phyloP scores from a whole-genome alignment of 768 basidiomycete species.

The Gautieria morchelliformis region DNA sequence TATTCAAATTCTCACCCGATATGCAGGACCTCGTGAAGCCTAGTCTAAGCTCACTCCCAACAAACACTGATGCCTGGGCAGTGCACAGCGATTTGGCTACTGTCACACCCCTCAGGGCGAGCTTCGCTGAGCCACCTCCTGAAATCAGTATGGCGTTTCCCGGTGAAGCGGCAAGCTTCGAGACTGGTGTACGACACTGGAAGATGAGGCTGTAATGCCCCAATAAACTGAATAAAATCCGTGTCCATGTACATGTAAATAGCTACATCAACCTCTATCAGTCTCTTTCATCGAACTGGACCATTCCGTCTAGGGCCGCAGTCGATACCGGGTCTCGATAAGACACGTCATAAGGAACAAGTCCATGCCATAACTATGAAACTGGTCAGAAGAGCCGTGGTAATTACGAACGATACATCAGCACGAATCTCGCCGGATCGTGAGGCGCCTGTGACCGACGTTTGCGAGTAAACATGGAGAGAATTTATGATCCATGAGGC shows the following conservation, averaged over 20 bases:
- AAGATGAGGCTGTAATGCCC: conserved; percentile 38
- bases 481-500: conserved; percentile 76
- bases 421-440: neutral
- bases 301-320: neutral
- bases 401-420: neutral
- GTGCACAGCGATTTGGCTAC: conserved; percentile 59
- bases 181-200: conserved; percentile 37
- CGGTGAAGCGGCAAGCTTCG: conserved; percentile 10
- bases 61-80: conserved; percentile 79
- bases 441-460: conserved; percentile 30
- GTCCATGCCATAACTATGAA: neutral
- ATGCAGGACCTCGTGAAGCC: conserved; percentile 63
- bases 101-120: conserved; percentile 68
- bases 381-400: neutral
- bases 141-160: conserved; percentile 11
- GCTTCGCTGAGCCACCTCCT: conserved; percentile 56
- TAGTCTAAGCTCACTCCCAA: conserved; percentile 44
- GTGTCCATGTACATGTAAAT: neutral
- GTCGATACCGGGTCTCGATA: neutral
- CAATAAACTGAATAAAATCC: neutral
- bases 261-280: neutral
- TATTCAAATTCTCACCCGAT: conserved; percentile 71
- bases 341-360: neutral
- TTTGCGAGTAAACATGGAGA: conserved; percentile 64
- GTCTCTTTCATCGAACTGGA: neutral